Percentiles rank a stretch among this genome's conserved stretches.
phyloP scores from a whole-genome alignment of 2,329 filamentous ascomycete genomes.

The Epichloe sibirici region DNA sequence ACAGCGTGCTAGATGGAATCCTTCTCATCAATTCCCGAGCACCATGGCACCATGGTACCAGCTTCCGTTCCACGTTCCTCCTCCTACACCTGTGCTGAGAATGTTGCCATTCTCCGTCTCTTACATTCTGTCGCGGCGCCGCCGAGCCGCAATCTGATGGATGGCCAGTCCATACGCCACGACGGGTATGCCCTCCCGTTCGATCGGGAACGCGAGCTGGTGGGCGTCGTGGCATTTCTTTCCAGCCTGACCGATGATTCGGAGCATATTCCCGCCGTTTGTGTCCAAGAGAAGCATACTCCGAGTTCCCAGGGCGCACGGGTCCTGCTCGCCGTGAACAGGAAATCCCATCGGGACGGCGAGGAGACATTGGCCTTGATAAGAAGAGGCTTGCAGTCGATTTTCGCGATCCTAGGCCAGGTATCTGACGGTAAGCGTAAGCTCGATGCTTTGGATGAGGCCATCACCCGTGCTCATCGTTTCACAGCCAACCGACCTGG shows the following conservation, averaged over 20 bases:
- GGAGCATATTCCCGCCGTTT: conserved; percentile 23
- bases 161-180: not conserved
- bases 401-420: not conserved
- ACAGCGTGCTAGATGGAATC: not conserved
- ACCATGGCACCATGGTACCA: not conserved
- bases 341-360: conserved; percentile 1
- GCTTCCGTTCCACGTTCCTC: not conserved
- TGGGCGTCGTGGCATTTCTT: conserved; percentile 21
- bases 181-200: conserved; percentile 18
- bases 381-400: not conserved
- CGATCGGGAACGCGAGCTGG: conserved; percentile 18
- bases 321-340: conserved; percentile 22
- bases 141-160: conserved; percentile 9
- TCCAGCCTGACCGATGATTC: conserved; percentile 16
- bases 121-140: conserved; percentile 15
- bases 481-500: not conserved
- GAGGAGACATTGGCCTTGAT: not conserved
- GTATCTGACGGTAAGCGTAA: not conserved
- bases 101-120: conserved; percentile 15
- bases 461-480: not conserved
- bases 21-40: no score
- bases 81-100: conserved; percentile 13
- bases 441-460: not conserved
- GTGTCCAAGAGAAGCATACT: conserved; percentile 14
- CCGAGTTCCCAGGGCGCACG: conserved; percentile 8